phyloP scores from a whole-genome alignment of 257 asterid species.

The Forsythia suspensa region DNA sequence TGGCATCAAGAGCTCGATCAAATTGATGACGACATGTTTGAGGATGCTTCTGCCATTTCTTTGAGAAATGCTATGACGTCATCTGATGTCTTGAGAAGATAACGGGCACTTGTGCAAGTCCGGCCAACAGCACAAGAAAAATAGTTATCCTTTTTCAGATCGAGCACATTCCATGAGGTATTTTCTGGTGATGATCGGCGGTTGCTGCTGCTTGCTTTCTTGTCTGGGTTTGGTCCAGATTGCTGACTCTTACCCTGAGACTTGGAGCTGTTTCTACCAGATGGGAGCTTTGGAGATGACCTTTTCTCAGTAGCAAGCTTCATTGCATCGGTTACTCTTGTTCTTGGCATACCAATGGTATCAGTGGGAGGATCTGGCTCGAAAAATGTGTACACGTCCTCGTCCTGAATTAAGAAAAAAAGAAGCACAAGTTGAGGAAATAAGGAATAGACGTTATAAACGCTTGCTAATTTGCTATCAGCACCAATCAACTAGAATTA shows the following conservation, averaged over 20 bases:
- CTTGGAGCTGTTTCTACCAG: slow-evolving; percentile 46
- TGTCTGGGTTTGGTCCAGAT: slow-evolving; percentile 30
- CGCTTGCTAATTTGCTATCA: background rate
- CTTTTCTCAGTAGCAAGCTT: slow-evolving; percentile 45
- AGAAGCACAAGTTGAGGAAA: background rate
- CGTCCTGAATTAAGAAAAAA: slow-evolving; percentile 59
- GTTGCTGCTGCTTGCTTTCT: slow-evolving; percentile 37
- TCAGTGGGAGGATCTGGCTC: slow-evolving; percentile 92
- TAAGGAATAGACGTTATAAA: background rate
- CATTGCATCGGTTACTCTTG: slow-evolving; percentile 43
- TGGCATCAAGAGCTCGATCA: slow-evolving; percentile 7
- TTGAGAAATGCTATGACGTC: slow-evolving; percentile 67
- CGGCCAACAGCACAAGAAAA: slow-evolving; percentile 92
- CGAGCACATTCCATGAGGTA: slow-evolving; percentile 78
- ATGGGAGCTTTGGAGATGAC: slow-evolving; percentile 37
- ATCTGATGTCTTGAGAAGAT: slow-evolving; percentile 57
- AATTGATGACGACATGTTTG: slow-evolving; percentile 9
- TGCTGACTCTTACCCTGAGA: slow-evolving; percentile 36
- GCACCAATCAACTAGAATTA: no score
- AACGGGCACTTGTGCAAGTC: slow-evolving; percentile 79
- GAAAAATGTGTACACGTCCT: slow-evolving; percentile 84
- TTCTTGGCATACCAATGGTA: slow-evolving; percentile 42
- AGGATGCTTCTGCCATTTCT: slow-evolving; percentile 51
- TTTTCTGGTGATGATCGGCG: slow-evolving; percentile 44
- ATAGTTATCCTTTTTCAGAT: slow-evolving; percentile 90